These are phyloP conservation scores for Ziziphus jujuba DNA, from an alignment of 306 rosid genomes.

Conservation along the genomic window DNA sequence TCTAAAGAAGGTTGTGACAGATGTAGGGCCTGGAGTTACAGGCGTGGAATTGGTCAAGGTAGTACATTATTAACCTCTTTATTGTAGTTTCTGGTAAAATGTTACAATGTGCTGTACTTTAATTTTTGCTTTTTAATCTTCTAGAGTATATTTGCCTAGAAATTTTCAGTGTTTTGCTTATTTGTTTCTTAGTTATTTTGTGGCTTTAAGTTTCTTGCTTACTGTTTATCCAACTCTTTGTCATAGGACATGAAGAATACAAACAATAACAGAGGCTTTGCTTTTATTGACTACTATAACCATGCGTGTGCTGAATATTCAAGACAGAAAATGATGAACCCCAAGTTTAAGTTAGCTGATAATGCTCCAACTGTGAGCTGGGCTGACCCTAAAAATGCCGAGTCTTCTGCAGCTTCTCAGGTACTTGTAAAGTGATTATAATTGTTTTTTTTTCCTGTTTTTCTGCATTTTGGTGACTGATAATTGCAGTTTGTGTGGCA, in stretches of 20 bases:
- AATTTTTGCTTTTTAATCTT: neutral
- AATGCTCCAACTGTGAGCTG: slow-evolving; percentile 98
- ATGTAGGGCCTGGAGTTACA: slow-evolving; percentile 86
- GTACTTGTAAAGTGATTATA: slow-evolving; percentile 31
- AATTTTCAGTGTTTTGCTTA: neutral
- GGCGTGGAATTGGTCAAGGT: slow-evolving; percentile 90
- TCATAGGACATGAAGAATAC: slow-evolving; percentile 82
- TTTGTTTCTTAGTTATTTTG: neutral
- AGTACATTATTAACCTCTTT: neutral
- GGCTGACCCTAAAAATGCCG: slow-evolving; percentile 96
- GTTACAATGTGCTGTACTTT: neutral
- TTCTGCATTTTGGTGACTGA: slow-evolving; percentile 11
- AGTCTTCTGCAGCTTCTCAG: slow-evolving; percentile 94
- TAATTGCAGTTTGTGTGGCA: slow-evolving; percentile 18
- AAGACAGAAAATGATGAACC: slow-evolving; percentile 82
- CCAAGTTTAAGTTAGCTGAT: slow-evolving; percentile 79
- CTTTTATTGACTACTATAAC: slow-evolving; percentile 87
- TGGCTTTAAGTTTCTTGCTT: slow-evolving; percentile 16
- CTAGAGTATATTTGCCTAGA: too few species aligned
- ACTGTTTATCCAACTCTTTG: slow-evolving; percentile 27
- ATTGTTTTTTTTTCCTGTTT: neutral
- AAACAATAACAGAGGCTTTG: slow-evolving; percentile 88
- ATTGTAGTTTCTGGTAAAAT: neutral
- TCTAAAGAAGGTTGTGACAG: slow-evolving; percentile 68
- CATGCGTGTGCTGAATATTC: slow-evolving; percentile 93